Conservation (phyloP, 1,284 basidiomycete genomes). For the Naganishia sp. region DNA sequence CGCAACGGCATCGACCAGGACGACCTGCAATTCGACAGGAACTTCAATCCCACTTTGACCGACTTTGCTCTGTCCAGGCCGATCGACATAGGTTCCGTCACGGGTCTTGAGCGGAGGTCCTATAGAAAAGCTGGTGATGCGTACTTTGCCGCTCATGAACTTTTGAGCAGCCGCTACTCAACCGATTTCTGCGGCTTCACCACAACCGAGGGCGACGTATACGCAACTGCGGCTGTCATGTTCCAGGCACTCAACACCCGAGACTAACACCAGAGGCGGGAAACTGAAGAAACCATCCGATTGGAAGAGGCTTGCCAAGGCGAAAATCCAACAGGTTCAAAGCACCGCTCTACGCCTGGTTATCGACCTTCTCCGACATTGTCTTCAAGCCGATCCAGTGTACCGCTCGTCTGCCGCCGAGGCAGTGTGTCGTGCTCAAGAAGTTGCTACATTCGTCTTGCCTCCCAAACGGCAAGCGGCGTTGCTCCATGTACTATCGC, state of each 20-base stretch:
- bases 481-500: too few relatives aligned
- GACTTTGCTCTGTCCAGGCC: not conserved
- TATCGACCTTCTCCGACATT: not conserved
- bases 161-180: not conserved
- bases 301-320: not conserved
- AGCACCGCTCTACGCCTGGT: not conserved
- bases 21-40: not conserved
- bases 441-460: not conserved
- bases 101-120: not conserved
- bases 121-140: not conserved
- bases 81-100: not conserved
- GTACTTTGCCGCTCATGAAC: not conserved
- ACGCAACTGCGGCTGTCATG: not conserved
- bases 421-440: not conserved
- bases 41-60: not conserved
- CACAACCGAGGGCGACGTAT: not conserved
- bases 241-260: not conserved
- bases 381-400: not conserved
- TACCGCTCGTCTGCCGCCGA: not conserved
- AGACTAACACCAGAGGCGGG: not conserved
- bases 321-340: not conserved
- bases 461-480: too few relatives aligned
- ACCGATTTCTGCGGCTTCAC: not conserved
- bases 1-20: constrained; percentile 1
- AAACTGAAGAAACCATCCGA: not conserved